Evolutionary conservation across 2,329 filamentous ascomycete species (phyloP), one percentile per base, ranked within the genome.

Genomic region (Pseudogymnoascus sp.): DNA sequence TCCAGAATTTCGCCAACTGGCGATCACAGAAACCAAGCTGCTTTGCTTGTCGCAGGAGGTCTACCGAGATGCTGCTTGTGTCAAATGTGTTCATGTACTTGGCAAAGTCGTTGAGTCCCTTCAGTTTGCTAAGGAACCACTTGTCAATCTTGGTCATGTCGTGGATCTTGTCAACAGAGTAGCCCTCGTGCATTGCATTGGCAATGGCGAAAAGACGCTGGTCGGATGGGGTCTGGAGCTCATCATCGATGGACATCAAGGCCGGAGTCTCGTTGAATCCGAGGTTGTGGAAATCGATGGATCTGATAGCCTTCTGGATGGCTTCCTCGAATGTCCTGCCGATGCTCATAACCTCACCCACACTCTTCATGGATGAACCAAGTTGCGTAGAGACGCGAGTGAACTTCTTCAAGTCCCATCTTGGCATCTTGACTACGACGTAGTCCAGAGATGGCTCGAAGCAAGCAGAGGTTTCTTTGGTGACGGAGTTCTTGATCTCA

Each of bases 381-480:
- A 99, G 88, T 72, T 95, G 89, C 1, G 92, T 97, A 3, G 93
- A 97, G 21, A 97, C 94, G 68, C 94, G 87, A 29, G 91, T 96
- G 77, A 99, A 99, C 79, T 99, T 99, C 82, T 97, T 97, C 72
- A 99, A 78, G 78, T 99, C 94, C 94, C 94, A 99, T 69, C 94
- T 85, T 55, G 94, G 94, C 80, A 99, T 97, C 84, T 99, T 99
- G 69, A 97, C 93, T 15, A 97, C 94, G 60, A 95, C 91, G 74
- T 99, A 99, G 76, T 99, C 94, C 12, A 99, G 86, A 12, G 94
- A 97, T 25, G 94, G 94, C 79, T 99, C 94, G 75, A 99, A 99
- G 81, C 94, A 97, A 62, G 94, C 94, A 71, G 91, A 96, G 1
- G 94, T 99, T 61, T 90, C 88, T 78, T 94, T 93, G 62, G 94